Evolutionary conservation across 2,329 filamentous ascomycete species (phyloP).

Genomic region (Xylariaceae sp.): DNA sequence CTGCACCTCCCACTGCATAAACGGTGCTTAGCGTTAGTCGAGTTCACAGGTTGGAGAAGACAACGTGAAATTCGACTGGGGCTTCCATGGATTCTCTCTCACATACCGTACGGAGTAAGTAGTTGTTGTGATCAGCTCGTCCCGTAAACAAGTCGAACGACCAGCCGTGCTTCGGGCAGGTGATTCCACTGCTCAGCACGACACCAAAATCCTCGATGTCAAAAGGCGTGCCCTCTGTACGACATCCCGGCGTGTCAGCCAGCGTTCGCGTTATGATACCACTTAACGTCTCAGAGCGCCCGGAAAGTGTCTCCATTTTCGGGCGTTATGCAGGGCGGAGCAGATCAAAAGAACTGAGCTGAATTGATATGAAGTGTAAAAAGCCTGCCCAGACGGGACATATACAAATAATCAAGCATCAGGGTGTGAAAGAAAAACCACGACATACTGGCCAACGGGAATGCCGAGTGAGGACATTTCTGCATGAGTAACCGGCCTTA

Average conservation of each 20-base stretch:
- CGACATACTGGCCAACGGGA: conserved; percentile 49
- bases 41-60: neutral
- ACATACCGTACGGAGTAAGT: conserved; percentile 47
- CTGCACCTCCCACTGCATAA: conserved; percentile 20
- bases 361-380: neutral
- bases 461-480: conserved; percentile 64
- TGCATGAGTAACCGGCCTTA: conserved; percentile 28
- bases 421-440: neutral
- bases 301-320: neutral
- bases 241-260: neutral
- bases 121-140: conserved; percentile 55
- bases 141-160: conserved; percentile 65
- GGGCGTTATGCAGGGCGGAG: neutral
- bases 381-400: neutral
- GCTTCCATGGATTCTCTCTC: neutral
- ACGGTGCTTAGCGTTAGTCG: neutral
- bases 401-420: neutral
- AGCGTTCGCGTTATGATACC: neutral
- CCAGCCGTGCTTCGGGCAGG: conserved; percentile 66
- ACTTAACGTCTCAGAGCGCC: no score
- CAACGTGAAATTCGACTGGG: neutral
- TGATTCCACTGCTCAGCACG: conserved; percentile 55
- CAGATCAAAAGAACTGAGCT: neutral
- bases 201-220: conserved; percentile 71
- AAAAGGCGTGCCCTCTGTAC: conserved; percentile 49